Percentiles rank a stretch among this genome's conserved stretches.
These are phyloP conservation scores for Golubevia sp. DNA, from an alignment of 1,284 basidiomycete genomes.

Conservation along the genomic window DNA sequence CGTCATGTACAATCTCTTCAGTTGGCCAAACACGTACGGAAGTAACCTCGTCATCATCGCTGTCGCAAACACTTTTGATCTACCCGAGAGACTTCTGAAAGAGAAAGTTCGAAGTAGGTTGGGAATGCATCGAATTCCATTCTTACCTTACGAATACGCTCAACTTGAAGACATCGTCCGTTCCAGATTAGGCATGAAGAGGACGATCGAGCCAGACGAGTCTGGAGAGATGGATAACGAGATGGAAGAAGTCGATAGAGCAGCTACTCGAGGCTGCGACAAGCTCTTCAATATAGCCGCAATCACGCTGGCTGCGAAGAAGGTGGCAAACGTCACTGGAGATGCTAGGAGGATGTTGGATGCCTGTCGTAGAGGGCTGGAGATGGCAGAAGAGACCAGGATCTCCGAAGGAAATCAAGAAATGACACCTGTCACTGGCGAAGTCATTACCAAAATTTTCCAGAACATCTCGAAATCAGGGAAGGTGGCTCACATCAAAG, in stretches of 20 bases:
- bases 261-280: conserved; percentile 67
- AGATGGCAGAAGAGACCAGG: background rate
- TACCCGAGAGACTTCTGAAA: conserved; percentile 89
- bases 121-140: conserved; percentile 94
- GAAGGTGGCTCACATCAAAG: conserved; percentile 64
- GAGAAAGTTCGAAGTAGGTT: conserved; percentile 90
- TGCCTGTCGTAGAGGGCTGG: conserved; percentile 70
- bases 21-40: conserved; percentile 89
- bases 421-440: conserved; percentile 69
- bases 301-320: conserved; percentile 85
- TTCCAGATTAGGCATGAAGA: conserved; percentile 69
- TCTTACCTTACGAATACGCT: conserved; percentile 81
- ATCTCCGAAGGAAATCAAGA: conserved; percentile 6
- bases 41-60: conserved; percentile 92
- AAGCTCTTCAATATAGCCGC: conserved; percentile 71
- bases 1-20: conserved; percentile 99
- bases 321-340: conserved; percentile 88
- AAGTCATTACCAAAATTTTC: conserved; percentile 80
- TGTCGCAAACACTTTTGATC: conserved; percentile 97
- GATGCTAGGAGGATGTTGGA: conserved; percentile 93
- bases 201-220: background rate
- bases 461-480: conserved; percentile 89
- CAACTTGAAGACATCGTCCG: conserved; percentile 87
- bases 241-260: conserved; percentile 61
- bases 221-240: conserved; percentile 61